Evolutionary conservation across 2,329 filamentous ascomycete species (phyloP), one percentile per base, ranked within the genome.

Genomic region (Pleoardoris graminearum): DNA sequence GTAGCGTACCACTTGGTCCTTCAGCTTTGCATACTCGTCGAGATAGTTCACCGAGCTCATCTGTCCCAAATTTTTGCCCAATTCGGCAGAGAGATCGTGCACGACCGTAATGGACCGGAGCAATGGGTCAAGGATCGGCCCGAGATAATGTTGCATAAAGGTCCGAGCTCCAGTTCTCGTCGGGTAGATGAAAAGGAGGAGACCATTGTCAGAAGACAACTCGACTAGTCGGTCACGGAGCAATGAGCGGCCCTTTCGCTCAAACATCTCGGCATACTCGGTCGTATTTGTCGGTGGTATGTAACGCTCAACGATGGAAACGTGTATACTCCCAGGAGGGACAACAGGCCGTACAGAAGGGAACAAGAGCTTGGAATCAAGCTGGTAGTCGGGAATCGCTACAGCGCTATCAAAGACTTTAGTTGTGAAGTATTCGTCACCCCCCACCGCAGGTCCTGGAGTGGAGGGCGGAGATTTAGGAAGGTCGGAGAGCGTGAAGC

Each of bases 391-490:
- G 4, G 79, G 77, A 4, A 85, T 82, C 0, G 80, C 77, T 7
- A 85, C 83, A 2, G 83, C 84, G 62, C 80, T 85, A 52, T 84
- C 82, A 62, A 86, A 87, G 17, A 86, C 76, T 32, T 81, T 84
- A 46, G 74, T 76, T 39, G 80, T 84, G 67, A 87, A 87, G 66
- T 86, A 86, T 53, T 85, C 82, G 25, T 84, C 80, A 25, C 78
- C 78, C 17, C 77, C 77, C 30, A 79, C 75, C 0, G 75, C 70
- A 4, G 75, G 76, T 8, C 76, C 77, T 11, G 84, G 84, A 2
- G 84, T 86, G 46, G 76, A 80, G 3, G 84, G 82, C 7, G 84
- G 84, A n/a, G 84, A 86, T 25, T 79, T 82, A 7, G 84, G 84
- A 3, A 87, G 76, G 58, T 85, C 84, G 17, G 79, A 78, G 30